A percentile compares a stretch with the other conserved stretches of the same genome.
phyloP scores from a whole-genome alignment of 768 basidiomycete species.

The Suillus paluster region DNA sequence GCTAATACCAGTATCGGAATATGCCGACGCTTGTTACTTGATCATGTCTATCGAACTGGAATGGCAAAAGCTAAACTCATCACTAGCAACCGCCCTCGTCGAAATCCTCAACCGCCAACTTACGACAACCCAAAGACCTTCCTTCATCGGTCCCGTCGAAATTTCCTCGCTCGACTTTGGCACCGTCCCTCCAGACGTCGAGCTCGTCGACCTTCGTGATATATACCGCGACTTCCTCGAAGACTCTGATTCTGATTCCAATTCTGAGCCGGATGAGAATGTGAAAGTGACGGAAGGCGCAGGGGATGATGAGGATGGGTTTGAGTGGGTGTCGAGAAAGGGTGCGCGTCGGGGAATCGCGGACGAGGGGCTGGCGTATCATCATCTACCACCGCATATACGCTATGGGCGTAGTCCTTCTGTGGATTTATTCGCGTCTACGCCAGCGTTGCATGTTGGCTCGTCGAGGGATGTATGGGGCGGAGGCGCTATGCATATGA shows the following conservation, averaged over 20 bases:
- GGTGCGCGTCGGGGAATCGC: slow-evolving; percentile 58
- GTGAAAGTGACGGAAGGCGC: slow-evolving; percentile 56
- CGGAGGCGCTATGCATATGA: slow-evolving; percentile 32
- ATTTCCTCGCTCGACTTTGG: slow-evolving; percentile 91
- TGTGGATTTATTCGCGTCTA: slow-evolving; percentile 61
- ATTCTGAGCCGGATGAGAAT: slow-evolving; percentile 39
- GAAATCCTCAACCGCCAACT: slow-evolving; percentile 83
- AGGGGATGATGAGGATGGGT: slow-evolving; percentile 73
- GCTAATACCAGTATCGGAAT: background rate
- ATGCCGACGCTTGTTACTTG: slow-evolving; percentile 1
- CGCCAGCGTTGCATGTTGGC: slow-evolving; percentile 46
- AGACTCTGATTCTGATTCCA: slow-evolving; percentile 59
- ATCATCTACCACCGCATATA: slow-evolving; percentile 74
- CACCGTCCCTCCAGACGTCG: slow-evolving; percentile 77
- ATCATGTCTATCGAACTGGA: slow-evolving; percentile 97
- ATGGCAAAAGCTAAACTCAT: slow-evolving; percentile 82
- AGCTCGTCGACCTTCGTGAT: slow-evolving; percentile 90
- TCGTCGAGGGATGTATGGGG: slow-evolving; percentile 51
- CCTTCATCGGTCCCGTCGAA: slow-evolving; percentile 92
- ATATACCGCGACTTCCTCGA: slow-evolving; percentile 95
- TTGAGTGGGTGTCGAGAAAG: slow-evolving; percentile 79
- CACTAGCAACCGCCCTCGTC: slow-evolving; percentile 71
- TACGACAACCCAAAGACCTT: slow-evolving; percentile 70
- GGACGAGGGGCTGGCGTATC: slow-evolving; percentile 59
- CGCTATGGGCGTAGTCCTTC: slow-evolving; percentile 64